Conservation (phyloP, 192 early-diverging fungal species). For the Gigaspora rosea region DNA sequence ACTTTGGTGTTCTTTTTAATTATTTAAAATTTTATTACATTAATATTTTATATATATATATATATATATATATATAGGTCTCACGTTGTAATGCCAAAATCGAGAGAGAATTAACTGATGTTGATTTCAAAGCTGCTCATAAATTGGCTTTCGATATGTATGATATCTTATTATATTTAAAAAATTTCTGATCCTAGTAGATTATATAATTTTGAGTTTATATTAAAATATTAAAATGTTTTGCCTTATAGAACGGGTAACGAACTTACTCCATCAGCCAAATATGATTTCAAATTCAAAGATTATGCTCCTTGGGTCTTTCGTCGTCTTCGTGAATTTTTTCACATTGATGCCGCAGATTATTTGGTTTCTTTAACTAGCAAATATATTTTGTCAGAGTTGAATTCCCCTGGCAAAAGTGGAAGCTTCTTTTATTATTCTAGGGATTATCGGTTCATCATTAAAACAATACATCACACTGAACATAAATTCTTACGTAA, state of each 20-base stretch:
- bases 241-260: slow-evolving; percentile 69
- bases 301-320: slow-evolving; percentile 99
- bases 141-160: slow-evolving; percentile 97
- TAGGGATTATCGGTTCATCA: slow-evolving; percentile 97
- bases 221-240: neutral
- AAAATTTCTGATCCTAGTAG: neutral
- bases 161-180: slow-evolving; percentile 22
- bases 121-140: slow-evolving; percentile 87
- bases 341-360: slow-evolving; percentile 88
- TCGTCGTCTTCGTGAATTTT: slow-evolving; percentile 82
- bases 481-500: slow-evolving; percentile 94
- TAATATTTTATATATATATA: no score
- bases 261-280: slow-evolving; percentile 91
- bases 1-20: no score
- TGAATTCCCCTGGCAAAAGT: slow-evolving; percentile 93
- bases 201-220: neutral
- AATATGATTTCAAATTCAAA: slow-evolving; percentile 99
- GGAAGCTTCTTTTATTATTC: slow-evolving; percentile 99
- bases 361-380: slow-evolving; percentile 95
- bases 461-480: slow-evolving; percentile 94
- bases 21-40: no score
- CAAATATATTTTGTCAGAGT: slow-evolving; percentile 95
- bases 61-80: slow-evolving; percentile 45
- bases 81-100: slow-evolving; percentile 87
- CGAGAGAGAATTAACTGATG: slow-evolving; percentile 64